Evolutionary conservation across 2,329 filamentous ascomycete genomes (phyloP), one percentile per base, ranked within the genome.

Genomic region (Karstenula rhodostoma): DNA sequence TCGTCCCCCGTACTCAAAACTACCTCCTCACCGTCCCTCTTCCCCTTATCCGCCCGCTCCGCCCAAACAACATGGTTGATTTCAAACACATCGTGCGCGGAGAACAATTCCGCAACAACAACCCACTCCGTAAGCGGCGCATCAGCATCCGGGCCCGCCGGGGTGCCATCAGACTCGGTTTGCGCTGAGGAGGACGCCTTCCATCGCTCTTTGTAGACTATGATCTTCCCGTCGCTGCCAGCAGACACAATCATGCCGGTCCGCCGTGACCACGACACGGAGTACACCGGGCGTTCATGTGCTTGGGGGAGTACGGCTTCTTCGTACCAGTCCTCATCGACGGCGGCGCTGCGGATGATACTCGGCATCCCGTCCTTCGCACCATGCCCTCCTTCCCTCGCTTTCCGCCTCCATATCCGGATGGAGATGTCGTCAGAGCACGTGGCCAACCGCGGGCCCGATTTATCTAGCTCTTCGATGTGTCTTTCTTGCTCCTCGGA

Each of bases 61-160:
- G 93, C 93, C 95, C 95, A 99, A 1, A 87, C 88, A 51, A 95
- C 86, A 77, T 97, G 93, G 72, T 99, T 99, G 65, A 98, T 85
- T 79, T 99, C 95, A 73, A 94, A 97, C 2, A 96, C 92, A 0
- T 93, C 94, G 76, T 99, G 95, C 2, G 90, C 92, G 35, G 89
- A 89, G 50, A 89, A 84, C 1, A 91, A 74, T n/a, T 86, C 85
- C 0, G 88, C 87, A 17, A 96, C 73, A 3, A 94, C 78, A 7
- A 84, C 82, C 95, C 95, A 98, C 61, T 86, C 84, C 1, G 85
- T 86, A 47, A 73, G 52, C 1, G 63, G 53, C 10, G 56, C 23
- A 15, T 58, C 62, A 10, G 42, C 56, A 29, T 68, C 64, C 58
- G 55, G 65, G 48, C 69, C 69, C 17, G 67, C 70, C 2, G 71